phyloP scores from a whole-genome alignment of 2,329 filamentous ascomycete species.

The Phialemoniopsis sp. region DNA sequence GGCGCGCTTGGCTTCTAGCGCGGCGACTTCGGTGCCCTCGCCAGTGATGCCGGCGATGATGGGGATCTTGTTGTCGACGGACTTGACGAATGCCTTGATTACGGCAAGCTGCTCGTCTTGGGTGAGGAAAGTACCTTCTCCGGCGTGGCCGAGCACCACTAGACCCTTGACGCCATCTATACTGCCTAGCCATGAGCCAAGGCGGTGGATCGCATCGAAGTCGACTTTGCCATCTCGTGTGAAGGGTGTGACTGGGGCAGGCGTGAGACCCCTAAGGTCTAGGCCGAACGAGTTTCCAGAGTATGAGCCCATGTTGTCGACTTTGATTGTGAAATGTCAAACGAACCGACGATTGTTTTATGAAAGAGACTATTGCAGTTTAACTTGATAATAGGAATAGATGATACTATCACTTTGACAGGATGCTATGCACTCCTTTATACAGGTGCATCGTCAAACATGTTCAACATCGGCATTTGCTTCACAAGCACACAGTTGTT shows the following conservation, averaged over 20 bases:
- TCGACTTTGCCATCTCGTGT: conserved; percentile 41
- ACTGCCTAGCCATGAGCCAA: conserved; percentile 48
- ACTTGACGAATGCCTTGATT: conserved; percentile 46
- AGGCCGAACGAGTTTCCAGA: too few species aligned
- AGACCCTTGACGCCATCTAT: conserved; percentile 47
- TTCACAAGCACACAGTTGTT: too few species aligned
- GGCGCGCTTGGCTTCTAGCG: too few species aligned
- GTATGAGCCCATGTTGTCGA: not conserved
- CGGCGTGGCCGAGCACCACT: conserved; percentile 49
- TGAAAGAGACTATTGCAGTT: too few species aligned
- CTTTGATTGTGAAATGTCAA: too few species aligned
- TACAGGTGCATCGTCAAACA: too few species aligned
- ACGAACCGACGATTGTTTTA: too few species aligned
- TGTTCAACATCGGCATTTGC: too few species aligned
- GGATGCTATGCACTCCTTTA: too few species aligned
- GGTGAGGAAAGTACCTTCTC: conserved; percentile 49
- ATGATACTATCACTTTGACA: too few species aligned
- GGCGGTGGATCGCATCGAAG: conserved; percentile 46
- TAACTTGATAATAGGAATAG: too few species aligned
- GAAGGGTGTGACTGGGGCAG: conserved; percentile 48
- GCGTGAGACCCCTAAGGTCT: conserved; percentile 44
- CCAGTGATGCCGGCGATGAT: conserved; percentile 50
- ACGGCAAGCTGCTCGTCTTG: conserved; percentile 41
- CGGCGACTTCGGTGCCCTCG: conserved; percentile 48
- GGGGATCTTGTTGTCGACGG: conserved; percentile 42